These are phyloP conservation scores for Eurotiales sp. DNA, from an alignment of 2,329 filamentous ascomycete genomes.

Conservation along the genomic window DNA sequence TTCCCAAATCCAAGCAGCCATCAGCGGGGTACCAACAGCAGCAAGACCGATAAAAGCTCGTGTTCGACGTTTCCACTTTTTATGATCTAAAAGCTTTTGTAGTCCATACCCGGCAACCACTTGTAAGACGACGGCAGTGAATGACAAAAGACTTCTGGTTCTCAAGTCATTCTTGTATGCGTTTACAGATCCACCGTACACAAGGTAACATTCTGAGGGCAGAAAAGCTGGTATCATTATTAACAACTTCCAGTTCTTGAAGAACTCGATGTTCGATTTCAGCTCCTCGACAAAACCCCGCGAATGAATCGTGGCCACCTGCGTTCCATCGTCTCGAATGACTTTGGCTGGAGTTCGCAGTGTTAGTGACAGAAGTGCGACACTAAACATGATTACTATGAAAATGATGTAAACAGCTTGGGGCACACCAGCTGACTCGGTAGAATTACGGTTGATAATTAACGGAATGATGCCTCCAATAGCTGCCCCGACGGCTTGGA, in stretches of 20 bases:
- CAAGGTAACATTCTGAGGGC: conserved; percentile 29
- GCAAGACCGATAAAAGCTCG: conserved; percentile 11
- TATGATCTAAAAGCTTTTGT: background rate
- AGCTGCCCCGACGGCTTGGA: conserved; percentile 24
- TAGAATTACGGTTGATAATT: conserved; percentile 2
- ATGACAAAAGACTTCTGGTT: conserved; percentile 27
- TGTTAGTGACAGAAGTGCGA: background rate
- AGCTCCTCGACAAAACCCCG: conserved; percentile 25
- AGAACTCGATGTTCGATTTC: conserved; percentile 26
- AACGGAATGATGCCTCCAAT: background rate
- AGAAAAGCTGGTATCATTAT: conserved; percentile 26
- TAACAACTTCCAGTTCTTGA: conserved; percentile 24
- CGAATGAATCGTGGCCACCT: conserved; percentile 24
- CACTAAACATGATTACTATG: background rate
- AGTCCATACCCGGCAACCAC: conserved; percentile 25
- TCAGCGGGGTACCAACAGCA: background rate
- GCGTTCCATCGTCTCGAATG: conserved; percentile 16
- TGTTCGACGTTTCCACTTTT: background rate
- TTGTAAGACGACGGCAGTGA: conserved; percentile 29
- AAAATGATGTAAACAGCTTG: background rate
- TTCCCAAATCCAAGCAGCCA: conserved; percentile 3
- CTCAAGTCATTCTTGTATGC: conserved; percentile 27
- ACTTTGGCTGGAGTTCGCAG: background rate
- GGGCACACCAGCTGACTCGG: background rate
- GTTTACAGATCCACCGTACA: conserved; percentile 33